These are phyloP conservation scores for Colletotrichum sojae DNA, from an alignment of 2,329 filamentous ascomycete species.

Conservation along the genomic window DNA sequence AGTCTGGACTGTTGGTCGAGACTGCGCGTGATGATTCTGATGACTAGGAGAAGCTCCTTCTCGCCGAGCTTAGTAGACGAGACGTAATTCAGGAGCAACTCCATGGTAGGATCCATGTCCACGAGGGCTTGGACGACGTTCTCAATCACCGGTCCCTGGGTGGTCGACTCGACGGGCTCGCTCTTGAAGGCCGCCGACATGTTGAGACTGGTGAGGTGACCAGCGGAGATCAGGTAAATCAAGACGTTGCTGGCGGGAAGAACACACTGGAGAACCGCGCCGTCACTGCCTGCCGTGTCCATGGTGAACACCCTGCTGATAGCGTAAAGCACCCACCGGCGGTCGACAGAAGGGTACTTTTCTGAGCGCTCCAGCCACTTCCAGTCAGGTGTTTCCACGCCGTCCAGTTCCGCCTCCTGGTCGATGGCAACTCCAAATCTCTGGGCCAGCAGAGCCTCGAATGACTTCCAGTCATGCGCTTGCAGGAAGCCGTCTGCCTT, in stretches of 20 bases:
- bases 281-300: slow-evolving; percentile 52
- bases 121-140: slow-evolving; percentile 75
- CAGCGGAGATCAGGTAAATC: slow-evolving; percentile 72
- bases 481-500: slow-evolving; percentile 64
- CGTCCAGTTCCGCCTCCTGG: slow-evolving; percentile 42
- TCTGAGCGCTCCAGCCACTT: slow-evolving; percentile 59
- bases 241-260: slow-evolving; percentile 68
- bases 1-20: slow-evolving; percentile 62
- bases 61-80: slow-evolving; percentile 76
- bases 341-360: slow-evolving; percentile 70
- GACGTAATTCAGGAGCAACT: slow-evolving; percentile 76
- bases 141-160: slow-evolving; percentile 55
- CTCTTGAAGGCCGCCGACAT: slow-evolving; percentile 70
- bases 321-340: slow-evolving; percentile 75
- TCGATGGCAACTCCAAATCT: slow-evolving; percentile 55
- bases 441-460: slow-evolving; percentile 65
- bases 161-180: slow-evolving; percentile 59
- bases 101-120: slow-evolving; percentile 77
- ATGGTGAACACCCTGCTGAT: slow-evolving; percentile 74
- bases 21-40: slow-evolving; percentile 78
- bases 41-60: slow-evolving; percentile 75
- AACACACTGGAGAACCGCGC: slow-evolving; percentile 52
- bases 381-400: slow-evolving; percentile 60
- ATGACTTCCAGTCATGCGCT: slow-evolving; percentile 60
- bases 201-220: slow-evolving; percentile 73